Percentiles rank a stretch among this genome's conserved stretches.
phyloP scores from a whole-genome alignment of 2,329 filamentous ascomycete genomes.

The Cladophialophora chaetospira region DNA sequence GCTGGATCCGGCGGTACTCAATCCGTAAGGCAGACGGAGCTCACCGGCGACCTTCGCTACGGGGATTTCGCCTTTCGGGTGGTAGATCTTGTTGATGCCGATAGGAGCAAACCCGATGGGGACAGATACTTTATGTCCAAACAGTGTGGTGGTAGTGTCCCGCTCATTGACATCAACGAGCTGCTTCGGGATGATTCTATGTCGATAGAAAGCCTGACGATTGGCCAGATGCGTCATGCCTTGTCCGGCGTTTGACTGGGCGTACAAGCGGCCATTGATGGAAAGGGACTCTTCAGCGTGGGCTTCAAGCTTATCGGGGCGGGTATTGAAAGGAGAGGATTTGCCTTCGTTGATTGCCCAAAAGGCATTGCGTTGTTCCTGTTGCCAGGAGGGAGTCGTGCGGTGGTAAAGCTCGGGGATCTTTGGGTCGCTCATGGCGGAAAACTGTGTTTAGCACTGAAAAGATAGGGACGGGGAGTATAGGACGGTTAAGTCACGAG shows the following conservation, averaged over 20 bases:
- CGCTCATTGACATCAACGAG: constrained; percentile 63
- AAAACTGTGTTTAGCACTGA: neutral
- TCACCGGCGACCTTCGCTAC: constrained; percentile 64
- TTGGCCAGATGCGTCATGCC: constrained; percentile 55
- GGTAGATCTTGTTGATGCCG: constrained; percentile 68
- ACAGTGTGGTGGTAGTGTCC: constrained; percentile 60
- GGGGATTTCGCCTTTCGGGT: constrained; percentile 59
- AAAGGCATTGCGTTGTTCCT: constrained; percentile 60
- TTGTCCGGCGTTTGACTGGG: constrained; percentile 42
- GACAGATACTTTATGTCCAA: constrained; percentile 60
- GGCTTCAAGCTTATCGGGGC: constrained; percentile 60
- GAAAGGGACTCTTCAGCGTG: constrained; percentile 59
- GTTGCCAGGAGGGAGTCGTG: constrained; percentile 56
- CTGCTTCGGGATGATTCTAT: constrained; percentile 63
- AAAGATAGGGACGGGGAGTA: no score
- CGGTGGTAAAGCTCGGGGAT: constrained; percentile 55
- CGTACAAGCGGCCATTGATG: constrained; percentile 56
- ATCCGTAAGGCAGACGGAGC: constrained; percentile 60
- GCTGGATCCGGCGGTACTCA: constrained; percentile 59
- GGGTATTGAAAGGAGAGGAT: constrained; percentile 55
- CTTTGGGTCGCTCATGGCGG: constrained; percentile 45
- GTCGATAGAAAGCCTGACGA: constrained; percentile 64
- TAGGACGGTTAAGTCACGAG: no score
- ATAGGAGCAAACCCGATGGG: constrained; percentile 67
- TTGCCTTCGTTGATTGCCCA: constrained; percentile 56